Evolutionary conservation across 1,284 basidiomycete genomes (phyloP), one percentile per base, ranked within the genome.

Genomic region (Ustilago bromivora): DNA sequence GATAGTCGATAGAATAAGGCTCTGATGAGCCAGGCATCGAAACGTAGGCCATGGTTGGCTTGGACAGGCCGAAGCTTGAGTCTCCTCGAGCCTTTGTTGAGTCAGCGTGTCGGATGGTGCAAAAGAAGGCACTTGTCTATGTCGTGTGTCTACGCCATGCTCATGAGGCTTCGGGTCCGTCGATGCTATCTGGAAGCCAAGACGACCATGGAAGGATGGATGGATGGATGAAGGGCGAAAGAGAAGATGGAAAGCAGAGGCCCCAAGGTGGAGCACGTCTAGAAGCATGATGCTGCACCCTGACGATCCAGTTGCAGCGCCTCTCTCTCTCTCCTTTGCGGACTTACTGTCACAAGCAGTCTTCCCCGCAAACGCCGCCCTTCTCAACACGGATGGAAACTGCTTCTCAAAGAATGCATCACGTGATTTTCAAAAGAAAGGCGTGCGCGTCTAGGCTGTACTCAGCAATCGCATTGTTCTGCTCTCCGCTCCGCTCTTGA

Each of bases 1-100:
- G 57, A 7, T 40, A 46, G 2, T 66, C 57, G 17, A 61, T 13
- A 5, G 31, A 40, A 28, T 63, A 62, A 13, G 64, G 61, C 57
- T 75, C 67, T 11, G 67, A 66, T 23, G 72, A 66, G 63, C 72
- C 67, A 2, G 72, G 67, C 2, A 66, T 57, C 1, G n/a, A 34
- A 38, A 53, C 35, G 36, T 41, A 36, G 0, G 32, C 52, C 56
- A 60, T 66, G 15, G 23, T 31, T 34, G n/a, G 32, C 32, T n/a
- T 8, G 4, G n/a, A 8, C 15, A 32, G 52, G 31, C n/a, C 7
- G 23, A 38, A 38, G 53, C 19, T 55, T 13, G 9, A 38, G 35
- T 32, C 28, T 57, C 5, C 31, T 57, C 12, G 38, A 15, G 53
- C 40, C 4, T 55, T 12, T 8, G n/a, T 23, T 19, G 17, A 15